A percentile compares a stretch with the other conserved stretches of the same genome.
phyloP scores from a whole-genome alignment of 2,329 filamentous ascomycete genomes.

The Penicillium sp. region DNA sequence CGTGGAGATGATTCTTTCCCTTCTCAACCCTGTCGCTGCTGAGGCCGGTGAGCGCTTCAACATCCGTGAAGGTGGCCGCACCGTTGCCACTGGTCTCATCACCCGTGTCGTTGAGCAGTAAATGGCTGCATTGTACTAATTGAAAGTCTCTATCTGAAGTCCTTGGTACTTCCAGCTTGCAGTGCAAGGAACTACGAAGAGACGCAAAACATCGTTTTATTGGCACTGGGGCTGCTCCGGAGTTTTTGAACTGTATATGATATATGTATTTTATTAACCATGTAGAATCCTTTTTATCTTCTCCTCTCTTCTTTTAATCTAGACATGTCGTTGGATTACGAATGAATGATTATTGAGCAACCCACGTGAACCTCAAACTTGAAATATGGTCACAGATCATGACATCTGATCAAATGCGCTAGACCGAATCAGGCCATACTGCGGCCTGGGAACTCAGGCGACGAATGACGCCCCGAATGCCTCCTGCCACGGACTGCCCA shows the following conservation, averaged over 20 bases:
- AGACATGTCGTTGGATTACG: constrained; percentile 26
- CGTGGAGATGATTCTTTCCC: constrained; percentile 90
- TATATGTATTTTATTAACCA: constrained; percentile 41
- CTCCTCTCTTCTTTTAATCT: constrained; percentile 32
- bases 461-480: constrained; percentile 11
- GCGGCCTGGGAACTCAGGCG: constrained; percentile 25
- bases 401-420: constrained; percentile 9
- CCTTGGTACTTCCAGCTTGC: constrained; percentile 37
- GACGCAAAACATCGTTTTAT: constrained; percentile 30
- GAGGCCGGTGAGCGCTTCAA: constrained; percentile 97
- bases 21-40: constrained; percentile 83
- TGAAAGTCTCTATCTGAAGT: constrained; percentile 30
- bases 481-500: constrained; percentile 15
- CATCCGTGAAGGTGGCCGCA: constrained; percentile 93
- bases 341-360: constrained; percentile 21
- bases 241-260: constrained; percentile 42
- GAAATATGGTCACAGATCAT: background rate
- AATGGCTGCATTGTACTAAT: constrained; percentile 40
- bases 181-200: constrained; percentile 42
- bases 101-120: constrained; percentile 68
- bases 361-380: too few species aligned
- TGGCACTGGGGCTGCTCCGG: constrained; percentile 31
- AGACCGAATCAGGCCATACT: background rate
- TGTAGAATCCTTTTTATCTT: constrained; percentile 35
- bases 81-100: constrained; percentile 81